Conservation (phyloP, 108 stramenopile species). For the Cyclotella atomus region DNA sequence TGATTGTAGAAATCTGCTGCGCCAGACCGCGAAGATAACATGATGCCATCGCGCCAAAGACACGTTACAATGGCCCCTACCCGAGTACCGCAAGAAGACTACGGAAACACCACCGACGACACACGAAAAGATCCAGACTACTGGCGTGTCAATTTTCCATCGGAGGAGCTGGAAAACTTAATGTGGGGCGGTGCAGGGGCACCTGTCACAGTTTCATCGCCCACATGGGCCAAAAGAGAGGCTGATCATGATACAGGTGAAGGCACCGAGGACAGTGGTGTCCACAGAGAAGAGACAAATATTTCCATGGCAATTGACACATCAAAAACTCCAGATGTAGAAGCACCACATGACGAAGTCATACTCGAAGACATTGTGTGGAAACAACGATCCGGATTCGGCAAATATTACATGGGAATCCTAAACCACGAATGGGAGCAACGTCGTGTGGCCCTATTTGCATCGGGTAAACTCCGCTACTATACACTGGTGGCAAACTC, state of each 20-base stretch:
- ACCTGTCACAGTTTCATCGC: conserved; percentile 8
- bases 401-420: conserved; percentile 41
- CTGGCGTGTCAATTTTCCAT: conserved; percentile 23
- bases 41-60: not conserved
- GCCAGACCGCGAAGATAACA: not conserved
- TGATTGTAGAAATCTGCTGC: too few relatives aligned
- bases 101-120: not conserved
- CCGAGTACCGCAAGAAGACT: conserved; percentile 9
- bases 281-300: not conserved
- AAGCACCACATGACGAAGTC: conserved; percentile 38
- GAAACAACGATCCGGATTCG: conserved; percentile 53
- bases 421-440: conserved; percentile 49
- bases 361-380: conserved; percentile 53
- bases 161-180: conserved; percentile 27
- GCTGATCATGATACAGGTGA: not conserved
- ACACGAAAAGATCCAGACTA: conserved; percentile 9
- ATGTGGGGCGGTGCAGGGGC: conserved; percentile 35
- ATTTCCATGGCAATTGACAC: not conserved
- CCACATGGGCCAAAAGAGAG: conserved; percentile 14
- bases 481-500: conserved; percentile 25
- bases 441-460: conserved; percentile 34
- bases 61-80: not conserved
- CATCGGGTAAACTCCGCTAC: conserved; percentile 43
- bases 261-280: not conserved
- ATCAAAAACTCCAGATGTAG: too few relatives aligned